phyloP scores from a whole-genome alignment of 176 grass and related monocot genomes.

The Poa pratensis region DNA sequence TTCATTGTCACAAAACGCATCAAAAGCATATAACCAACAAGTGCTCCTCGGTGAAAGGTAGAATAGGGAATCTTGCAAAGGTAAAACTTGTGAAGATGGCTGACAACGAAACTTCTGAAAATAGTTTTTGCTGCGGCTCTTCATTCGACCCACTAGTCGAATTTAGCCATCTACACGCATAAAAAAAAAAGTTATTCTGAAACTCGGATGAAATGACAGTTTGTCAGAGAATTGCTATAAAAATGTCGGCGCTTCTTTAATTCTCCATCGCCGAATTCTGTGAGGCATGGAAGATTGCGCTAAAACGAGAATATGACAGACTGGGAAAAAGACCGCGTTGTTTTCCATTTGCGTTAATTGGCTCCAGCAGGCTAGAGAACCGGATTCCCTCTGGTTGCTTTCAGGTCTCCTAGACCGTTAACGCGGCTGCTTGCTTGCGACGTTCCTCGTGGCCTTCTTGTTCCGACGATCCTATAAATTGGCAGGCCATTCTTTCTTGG shows the following conservation, averaged over 20 bases:
- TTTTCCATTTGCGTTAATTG: conserved; percentile 41
- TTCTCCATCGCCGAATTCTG: conserved; percentile 39
- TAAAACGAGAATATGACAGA: not conserved
- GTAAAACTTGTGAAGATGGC: no score
- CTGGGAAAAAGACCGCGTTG: conserved; percentile 21
- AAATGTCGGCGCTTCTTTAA: conserved; percentile 19
- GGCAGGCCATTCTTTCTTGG: conserved; percentile 20
- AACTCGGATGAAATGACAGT: not conserved
- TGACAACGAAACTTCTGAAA: not conserved
- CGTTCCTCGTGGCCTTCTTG: conserved; percentile 6
- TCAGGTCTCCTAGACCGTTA: conserved; percentile 44
- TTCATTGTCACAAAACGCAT: not conserved
- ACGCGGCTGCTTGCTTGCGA: conserved; percentile 17
- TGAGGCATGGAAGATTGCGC: not conserved
- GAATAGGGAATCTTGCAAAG: not conserved
- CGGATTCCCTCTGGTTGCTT: conserved; percentile 48
- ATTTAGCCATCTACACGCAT: not conserved
- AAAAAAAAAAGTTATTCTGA: not conserved
- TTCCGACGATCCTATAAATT: conserved; percentile 52
- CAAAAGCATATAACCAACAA: no score
- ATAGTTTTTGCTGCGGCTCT: not conserved
- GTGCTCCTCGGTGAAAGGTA: not conserved
- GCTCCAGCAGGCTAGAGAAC: conserved; percentile 47
- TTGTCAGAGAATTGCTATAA: not conserved
- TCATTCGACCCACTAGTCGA: not conserved